Evolutionary conservation across 140 eudicot species (phyloP), one percentile per base, ranked within the genome.

Genomic region (Bidens hawaiensis): DNA sequence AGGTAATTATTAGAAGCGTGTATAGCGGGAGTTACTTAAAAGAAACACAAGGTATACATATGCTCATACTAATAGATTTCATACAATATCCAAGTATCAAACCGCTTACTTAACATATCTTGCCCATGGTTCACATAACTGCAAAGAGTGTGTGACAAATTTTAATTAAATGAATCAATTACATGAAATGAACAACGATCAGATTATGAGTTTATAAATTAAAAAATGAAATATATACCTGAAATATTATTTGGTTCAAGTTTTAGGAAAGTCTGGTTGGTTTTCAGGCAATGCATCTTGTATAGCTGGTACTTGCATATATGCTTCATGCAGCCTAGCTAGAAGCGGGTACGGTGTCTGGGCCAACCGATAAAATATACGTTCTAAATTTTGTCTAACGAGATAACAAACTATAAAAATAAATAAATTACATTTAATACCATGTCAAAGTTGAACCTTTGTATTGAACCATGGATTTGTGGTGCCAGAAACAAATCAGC

Each of bases 401-500:
- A 21, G 24, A 68, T 28, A 27, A 55, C 6, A 33, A 31, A 30
- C 5, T 11, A 25, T 4, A 53, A 0, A 26, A 6, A 53, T 24
- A 27, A 15, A 45, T 45, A 45, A 5, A 45, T 45, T 26, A 12
- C n/a, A 51, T 24, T n/a, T n/a, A n/a, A n/a, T 84, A 91, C 98
- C 96, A 87, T 87, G 74, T 87, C 91, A 58, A 91, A 17, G 50
- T 81, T 76, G 64, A 91, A 87, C 76, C 95, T 78, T 61, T 62
- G 59, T 22, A 76, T 23, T 16, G 93, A 64, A 19, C 82, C 72
- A 53, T 71, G 78, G 62, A 91, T 76, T 74, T 91, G 96, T 17
- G 96, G 99, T 19, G 89, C 96, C 68, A 91, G 72, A 65, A 87
- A 91, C 50, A 88, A 62, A 70, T 91, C 99, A 49, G 95, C 96